Evolutionary conservation across 1,284 basidiomycete species (phyloP), one percentile per base, ranked within the genome.

Genomic region (Kwoniella shivajii): DNA sequence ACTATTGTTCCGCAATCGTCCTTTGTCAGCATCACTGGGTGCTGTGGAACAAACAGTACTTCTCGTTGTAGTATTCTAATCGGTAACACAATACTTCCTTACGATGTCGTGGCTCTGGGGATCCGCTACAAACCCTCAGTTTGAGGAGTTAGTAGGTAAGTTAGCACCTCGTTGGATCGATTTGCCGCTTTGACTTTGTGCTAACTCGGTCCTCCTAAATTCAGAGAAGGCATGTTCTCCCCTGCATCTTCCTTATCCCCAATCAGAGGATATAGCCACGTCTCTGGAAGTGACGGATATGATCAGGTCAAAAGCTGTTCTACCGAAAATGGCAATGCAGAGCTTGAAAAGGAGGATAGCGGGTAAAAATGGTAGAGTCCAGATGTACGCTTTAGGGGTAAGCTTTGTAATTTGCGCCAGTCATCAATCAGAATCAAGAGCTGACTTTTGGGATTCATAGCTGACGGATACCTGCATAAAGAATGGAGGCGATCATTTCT

Each of bases 211-310:
- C 45, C 18, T 36, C 49, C 6, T 34, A 16, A 11, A 13, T 36
- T 27, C 65, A 78, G 77, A 78, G 66, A 76, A 77, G 61, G 76
- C 75, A 67, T 76, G 74, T 57, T 78, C 79, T n/a, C 72, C 74
- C 1, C 66, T 78, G 29, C 77, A 78, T 64, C 72, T 70, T 10
- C 77, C 76, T 27, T 79, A 73, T 67, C 80, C 63, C 48, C 79
- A 73, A 67, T 73, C 79, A 18, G 92, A 95, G 75, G 93, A 98
- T 76, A 94, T 98, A 42, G 90, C 91, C 2, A 83, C 93, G 64
- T 92, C 92, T 70, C 87, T 99, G 61, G 93, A 98, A 74, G 91
- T 98, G 81, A 93, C 92, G 65, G 95, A 99, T 79, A 88, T 95
- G 79, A 93, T 99, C 72, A 85, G 93, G 54, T 92, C 92, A 16